phyloP scores from a whole-genome alignment of 306 rosid genomes.

The Fagus sylvatica region DNA sequence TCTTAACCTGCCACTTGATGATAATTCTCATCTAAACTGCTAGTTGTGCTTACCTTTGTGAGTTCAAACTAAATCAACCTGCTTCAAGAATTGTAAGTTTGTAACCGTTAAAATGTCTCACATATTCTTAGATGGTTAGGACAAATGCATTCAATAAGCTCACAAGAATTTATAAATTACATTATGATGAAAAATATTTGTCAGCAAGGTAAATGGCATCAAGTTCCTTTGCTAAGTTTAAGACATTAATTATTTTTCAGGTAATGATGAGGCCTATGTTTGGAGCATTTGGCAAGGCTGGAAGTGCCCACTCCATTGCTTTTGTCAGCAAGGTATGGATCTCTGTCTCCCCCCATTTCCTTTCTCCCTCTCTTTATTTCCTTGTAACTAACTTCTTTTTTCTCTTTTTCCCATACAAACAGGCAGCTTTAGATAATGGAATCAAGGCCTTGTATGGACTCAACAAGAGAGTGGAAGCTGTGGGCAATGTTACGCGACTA shows the following conservation, averaged over 20 bases:
- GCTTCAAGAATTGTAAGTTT: background rate
- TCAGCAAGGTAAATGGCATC: background rate
- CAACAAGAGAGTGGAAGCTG: conserved; percentile 67
- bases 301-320: conserved; percentile 70
- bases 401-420: conserved; percentile 22
- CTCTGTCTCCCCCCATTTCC: conserved; percentile 21
- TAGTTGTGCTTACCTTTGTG: background rate
- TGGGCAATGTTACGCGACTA: conserved; percentile 62
- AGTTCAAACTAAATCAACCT: background rate
- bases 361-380: conserved; percentile 1
- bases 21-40: background rate
- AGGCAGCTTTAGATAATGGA: conserved; percentile 59
- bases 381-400: background rate
- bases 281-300: conserved; percentile 89
- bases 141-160: background rate
- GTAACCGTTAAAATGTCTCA: background rate
- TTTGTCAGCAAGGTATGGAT: conserved; percentile 87
- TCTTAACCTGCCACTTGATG: background rate
- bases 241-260: conserved; percentile 32
- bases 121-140: background rate
- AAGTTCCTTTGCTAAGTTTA: background rate
- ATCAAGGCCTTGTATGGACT: conserved; percentile 69
- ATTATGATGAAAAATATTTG: background rate
- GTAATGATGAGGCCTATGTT: conserved; percentile 91
- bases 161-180: background rate